Evolutionary conservation across 2,329 filamentous ascomycete genomes (phyloP).

Genomic region (Cladophialophora exuberans): DNA sequence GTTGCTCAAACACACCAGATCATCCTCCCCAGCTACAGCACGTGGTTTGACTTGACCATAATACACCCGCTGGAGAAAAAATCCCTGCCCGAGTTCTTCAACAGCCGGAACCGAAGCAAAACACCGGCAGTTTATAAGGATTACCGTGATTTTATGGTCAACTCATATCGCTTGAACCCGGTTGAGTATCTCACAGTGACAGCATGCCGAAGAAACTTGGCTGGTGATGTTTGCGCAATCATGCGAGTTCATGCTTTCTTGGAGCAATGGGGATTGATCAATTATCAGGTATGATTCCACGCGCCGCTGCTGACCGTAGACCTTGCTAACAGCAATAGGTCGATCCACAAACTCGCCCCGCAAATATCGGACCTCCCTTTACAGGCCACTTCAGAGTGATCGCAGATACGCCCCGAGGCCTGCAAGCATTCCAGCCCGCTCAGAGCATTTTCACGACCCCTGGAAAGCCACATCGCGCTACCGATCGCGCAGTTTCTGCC

Average conservation of each 20-base stretch:
- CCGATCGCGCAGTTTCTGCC: constrained; percentile 71
- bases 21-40: constrained; percentile 94
- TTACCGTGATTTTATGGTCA: constrained; percentile 99
- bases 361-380: constrained; percentile 93
- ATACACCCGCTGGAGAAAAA: constrained; percentile 93
- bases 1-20: constrained; percentile 94
- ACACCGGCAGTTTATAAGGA: constrained; percentile 97
- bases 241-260: constrained; percentile 98
- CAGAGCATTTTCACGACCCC: constrained; percentile 69
- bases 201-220: constrained; percentile 89
- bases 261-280: constrained; percentile 98
- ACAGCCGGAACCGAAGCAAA: constrained; percentile 96
- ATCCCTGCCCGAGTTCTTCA: constrained; percentile 96
- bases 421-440: constrained; percentile 93
- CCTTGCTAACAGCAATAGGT: constrained; percentile 63
- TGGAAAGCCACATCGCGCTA: constrained; percentile 66
- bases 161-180: constrained; percentile 95
- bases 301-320: background rate
- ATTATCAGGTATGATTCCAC: constrained; percentile 77
- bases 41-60: constrained; percentile 97
- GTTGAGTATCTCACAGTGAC: constrained; percentile 96
- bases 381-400: constrained; percentile 97
- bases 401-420: constrained; percentile 89
- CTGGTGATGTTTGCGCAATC: constrained; percentile 96
- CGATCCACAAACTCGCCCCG: constrained; percentile 91